These are phyloP conservation scores for Davidsoniella virescens DNA, from an alignment of 2,329 filamentous ascomycete genomes.

Conservation along the genomic window DNA sequence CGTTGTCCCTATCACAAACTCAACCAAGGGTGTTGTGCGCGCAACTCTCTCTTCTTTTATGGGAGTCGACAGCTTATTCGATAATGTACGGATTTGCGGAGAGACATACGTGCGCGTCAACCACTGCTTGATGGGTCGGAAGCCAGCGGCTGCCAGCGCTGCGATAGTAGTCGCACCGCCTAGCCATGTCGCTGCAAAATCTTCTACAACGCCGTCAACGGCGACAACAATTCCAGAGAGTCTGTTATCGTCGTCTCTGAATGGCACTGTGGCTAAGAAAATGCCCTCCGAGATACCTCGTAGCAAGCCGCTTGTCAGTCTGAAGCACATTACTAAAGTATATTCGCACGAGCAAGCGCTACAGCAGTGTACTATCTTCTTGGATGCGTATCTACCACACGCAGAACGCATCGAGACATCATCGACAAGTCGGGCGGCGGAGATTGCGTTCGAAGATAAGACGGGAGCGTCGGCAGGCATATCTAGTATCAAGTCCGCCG, in stretches of 20 bases:
- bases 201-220: not conserved
- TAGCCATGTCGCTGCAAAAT: not conserved
- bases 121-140: constrained; percentile 62
- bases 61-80: constrained; percentile 48
- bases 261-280: constrained; percentile 23
- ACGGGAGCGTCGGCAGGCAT: constrained; percentile 57
- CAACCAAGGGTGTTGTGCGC: constrained; percentile 80
- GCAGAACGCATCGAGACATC: constrained; percentile 71
- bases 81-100: constrained; percentile 57
- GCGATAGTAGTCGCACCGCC: not conserved
- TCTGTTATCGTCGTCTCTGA: constrained; percentile 12
- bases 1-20: constrained; percentile 91
- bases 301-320: constrained; percentile 30
- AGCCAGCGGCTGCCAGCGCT: constrained; percentile 14
- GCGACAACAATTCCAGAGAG: not conserved
- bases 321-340: constrained; percentile 53
- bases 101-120: constrained; percentile 79
- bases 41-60: constrained; percentile 81
- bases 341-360: constrained; percentile 95
- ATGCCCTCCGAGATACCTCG: constrained; percentile 26
- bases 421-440: constrained; percentile 72
- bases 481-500: constrained; percentile 56
- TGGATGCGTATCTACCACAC: constrained; percentile 50
- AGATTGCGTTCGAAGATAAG: constrained; percentile 48
- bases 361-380: constrained; percentile 71